Evolutionary conservation across 108 stramenopile genomes (phyloP).

Genomic region (Cyclostephanos tholiformis): DNA sequence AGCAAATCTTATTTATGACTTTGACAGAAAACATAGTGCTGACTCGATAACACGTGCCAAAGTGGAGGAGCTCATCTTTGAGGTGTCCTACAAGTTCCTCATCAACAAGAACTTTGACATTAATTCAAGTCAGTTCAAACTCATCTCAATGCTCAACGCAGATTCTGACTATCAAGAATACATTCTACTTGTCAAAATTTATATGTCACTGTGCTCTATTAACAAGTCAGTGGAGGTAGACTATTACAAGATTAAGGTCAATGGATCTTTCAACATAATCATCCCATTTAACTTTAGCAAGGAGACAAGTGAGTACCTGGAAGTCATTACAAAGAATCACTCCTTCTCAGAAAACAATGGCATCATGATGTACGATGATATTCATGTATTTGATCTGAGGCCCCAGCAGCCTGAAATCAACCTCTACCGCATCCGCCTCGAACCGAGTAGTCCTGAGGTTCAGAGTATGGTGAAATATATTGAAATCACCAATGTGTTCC

Average conservation of each 20-base stretch:
- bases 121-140: constrained; percentile 44
- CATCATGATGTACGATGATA: constrained; percentile 57
- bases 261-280: constrained; percentile 50
- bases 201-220: constrained; percentile 60
- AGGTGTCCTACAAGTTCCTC: constrained; percentile 60
- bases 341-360: constrained; percentile 54
- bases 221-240: constrained; percentile 67
- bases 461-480: constrained; percentile 64
- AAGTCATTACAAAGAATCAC: constrained; percentile 45
- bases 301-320: constrained; percentile 51
- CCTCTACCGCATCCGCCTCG: constrained; percentile 48
- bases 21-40: constrained; percentile 46
- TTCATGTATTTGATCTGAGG: constrained; percentile 53
- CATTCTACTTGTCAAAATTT: constrained; percentile 57
- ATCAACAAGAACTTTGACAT: constrained; percentile 56
- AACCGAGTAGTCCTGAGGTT: constrained; percentile 37
- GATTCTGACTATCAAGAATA: constrained; percentile 60
- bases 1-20: constrained; percentile 55
- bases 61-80: constrained; percentile 54
- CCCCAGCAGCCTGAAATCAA: constrained; percentile 63
- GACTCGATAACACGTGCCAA: constrained; percentile 53
- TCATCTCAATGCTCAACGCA: constrained; percentile 53
- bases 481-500: constrained; percentile 57
- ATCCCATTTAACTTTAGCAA: constrained; percentile 60
- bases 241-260: constrained; percentile 54